phyloP scores from a whole-genome alignment of 192 early-diverging fungal species.

The Linnemannia schmuckeri region DNA sequence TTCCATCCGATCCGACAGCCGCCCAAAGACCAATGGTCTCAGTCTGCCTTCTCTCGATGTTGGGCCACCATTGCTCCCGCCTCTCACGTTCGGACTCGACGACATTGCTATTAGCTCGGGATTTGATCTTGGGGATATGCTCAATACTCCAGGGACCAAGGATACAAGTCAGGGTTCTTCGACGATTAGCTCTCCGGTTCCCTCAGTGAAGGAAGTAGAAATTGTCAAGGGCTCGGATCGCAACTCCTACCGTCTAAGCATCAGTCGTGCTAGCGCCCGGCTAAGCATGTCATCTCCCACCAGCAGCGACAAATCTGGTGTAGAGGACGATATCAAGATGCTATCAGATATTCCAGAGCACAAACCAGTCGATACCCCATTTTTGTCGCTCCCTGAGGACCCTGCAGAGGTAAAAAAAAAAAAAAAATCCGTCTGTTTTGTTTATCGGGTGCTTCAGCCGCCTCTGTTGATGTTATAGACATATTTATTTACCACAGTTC shows the following conservation, averaged over 20 bases:
- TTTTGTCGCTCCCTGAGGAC: background rate
- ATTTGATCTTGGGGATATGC: slow-evolving; percentile 47
- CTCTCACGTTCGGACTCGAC: slow-evolving; percentile 41
- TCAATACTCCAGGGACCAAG: slow-evolving; percentile 15
- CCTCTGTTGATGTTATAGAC: background rate
- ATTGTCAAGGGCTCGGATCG: slow-evolving; percentile 30
- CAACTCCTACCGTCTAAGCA: slow-evolving; percentile 30
- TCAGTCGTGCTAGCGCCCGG: slow-evolving; percentile 27
- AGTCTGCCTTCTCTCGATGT: slow-evolving; percentile 24
- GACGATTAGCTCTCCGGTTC: background rate
- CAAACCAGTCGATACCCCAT: background rate
- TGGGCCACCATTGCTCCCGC: slow-evolving; percentile 48
- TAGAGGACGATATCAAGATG: slow-evolving; percentile 3
- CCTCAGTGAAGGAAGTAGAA: slow-evolving; percentile 18
- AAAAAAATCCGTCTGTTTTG: background rate
- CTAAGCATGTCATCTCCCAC: slow-evolving; percentile 29
- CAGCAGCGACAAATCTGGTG: slow-evolving; percentile 13
- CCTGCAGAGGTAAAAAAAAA: background rate
- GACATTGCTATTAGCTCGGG: slow-evolving; percentile 20
- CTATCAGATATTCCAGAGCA: slow-evolving; percentile 17
- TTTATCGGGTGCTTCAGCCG: background rate
- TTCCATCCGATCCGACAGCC: slow-evolving; percentile 17
- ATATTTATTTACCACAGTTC: background rate
- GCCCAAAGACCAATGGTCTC: slow-evolving; percentile 6
- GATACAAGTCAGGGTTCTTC: slow-evolving; percentile 10